These are phyloP conservation scores for Tolypocladium paradoxum DNA, from an alignment of 2,329 filamentous ascomycete species.

Conservation along the genomic window DNA sequence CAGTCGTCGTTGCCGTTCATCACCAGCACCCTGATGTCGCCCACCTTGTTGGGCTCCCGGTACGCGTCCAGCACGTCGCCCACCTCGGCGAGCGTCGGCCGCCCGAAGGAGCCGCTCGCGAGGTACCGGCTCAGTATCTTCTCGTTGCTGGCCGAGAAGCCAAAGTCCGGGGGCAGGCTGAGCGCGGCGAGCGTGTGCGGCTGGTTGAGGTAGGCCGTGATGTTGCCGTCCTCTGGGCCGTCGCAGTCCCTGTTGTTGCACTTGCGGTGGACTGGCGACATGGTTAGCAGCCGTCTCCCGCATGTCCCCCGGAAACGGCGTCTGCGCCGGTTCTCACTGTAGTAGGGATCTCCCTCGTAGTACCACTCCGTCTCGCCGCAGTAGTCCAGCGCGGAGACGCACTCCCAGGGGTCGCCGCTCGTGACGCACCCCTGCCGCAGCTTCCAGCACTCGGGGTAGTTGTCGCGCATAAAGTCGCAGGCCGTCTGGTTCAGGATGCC, in stretches of 20 bases:
- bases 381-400: not conserved
- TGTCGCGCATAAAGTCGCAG: not conserved
- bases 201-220: not conserved
- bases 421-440: slow-evolving; percentile 1
- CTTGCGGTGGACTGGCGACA: not conserved
- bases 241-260: not conserved
- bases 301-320: not conserved
- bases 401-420: not conserved
- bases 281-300: not conserved
- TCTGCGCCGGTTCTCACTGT: not conserved
- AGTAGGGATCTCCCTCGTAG: not conserved
- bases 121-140: not conserved
- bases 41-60: not conserved
- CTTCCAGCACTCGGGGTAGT: not conserved
- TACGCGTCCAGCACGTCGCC: slow-evolving; percentile 1
- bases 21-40: slow-evolving; percentile 1
- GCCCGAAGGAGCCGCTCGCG: not conserved
- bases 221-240: not conserved
- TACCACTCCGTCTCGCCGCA: not conserved
- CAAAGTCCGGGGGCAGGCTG: not conserved
- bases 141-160: not conserved
- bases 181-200: not conserved
- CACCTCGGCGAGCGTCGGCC: not conserved
- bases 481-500: slow-evolving; percentile 1
- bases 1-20: slow-evolving; percentile 7